These are phyloP conservation scores for Gonapodya prolifera DNA, from an alignment of 192 early-diverging fungal species.

Conservation along the genomic window DNA sequence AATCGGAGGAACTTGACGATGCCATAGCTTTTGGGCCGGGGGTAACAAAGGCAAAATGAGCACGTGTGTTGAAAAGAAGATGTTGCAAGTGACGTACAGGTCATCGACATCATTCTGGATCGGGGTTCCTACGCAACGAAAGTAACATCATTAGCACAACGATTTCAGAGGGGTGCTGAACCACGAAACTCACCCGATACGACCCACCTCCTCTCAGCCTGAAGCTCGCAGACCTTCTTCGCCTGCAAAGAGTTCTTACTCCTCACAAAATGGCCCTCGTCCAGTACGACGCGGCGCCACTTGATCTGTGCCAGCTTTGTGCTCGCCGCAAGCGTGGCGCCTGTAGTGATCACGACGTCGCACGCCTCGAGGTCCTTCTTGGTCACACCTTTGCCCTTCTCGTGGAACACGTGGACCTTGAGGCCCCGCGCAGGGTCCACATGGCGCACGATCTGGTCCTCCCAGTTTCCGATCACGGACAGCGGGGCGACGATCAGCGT, in stretches of 20 bases:
- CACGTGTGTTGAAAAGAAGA: too few species aligned
- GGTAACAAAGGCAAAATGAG: background rate
- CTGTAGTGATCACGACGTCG: constrained; percentile 4
- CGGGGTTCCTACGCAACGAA: background rate
- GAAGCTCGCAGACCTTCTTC: background rate
- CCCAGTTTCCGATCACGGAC: background rate
- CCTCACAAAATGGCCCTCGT: constrained; percentile 2
- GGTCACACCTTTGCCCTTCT: background rate
- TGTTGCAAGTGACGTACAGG: too few species aligned
- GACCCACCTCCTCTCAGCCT: background rate
- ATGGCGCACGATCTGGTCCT: background rate
- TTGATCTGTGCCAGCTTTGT: background rate
- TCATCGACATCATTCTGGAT: constrained; percentile 4
- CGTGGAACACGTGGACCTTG: constrained; percentile 1
- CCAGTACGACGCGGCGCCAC: constrained; percentile 9
- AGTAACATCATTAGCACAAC: background rate
- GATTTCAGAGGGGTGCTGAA: background rate
- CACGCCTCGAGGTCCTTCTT: background rate
- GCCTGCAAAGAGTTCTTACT: background rate
- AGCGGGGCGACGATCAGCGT: constrained; percentile 6
- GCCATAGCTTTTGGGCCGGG: background rate
- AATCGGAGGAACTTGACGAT: background rate
- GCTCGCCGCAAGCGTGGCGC: background rate
- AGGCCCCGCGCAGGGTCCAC: background rate
- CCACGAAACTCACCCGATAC: too few species aligned